phyloP scores from a whole-genome alignment of 2,329 filamentous ascomycete species.

The Aureobasidium sp. region DNA sequence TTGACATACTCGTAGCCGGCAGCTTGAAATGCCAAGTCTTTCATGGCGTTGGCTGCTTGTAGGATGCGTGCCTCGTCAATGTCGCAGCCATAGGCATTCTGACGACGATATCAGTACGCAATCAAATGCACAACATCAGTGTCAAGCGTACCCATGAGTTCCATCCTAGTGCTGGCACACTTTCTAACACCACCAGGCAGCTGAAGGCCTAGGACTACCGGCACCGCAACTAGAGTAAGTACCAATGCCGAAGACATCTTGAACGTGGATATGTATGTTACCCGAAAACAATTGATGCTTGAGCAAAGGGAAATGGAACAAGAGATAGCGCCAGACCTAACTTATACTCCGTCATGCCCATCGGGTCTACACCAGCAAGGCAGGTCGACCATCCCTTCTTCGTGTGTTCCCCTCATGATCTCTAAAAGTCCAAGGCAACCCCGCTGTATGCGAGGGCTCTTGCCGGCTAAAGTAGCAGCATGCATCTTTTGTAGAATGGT shows the following conservation, averaged over 20 bases:
- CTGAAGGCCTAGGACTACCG: not conserved
- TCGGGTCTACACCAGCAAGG: not conserved
- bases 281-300: not conserved
- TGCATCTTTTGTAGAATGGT: not conserved
- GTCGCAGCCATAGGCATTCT: conserved; percentile 41
- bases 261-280: no score
- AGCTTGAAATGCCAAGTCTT: conserved; percentile 40
- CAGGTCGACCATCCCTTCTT: not conserved
- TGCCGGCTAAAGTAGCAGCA: not conserved
- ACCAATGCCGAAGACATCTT: not conserved
- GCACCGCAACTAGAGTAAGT: not conserved
- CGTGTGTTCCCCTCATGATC: not conserved
- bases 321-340: not conserved
- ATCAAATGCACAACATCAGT: no score
- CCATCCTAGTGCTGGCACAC: not conserved
- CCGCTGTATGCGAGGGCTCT: not conserved
- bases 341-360: not conserved
- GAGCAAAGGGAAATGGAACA: not conserved
- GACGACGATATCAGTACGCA: not conserved
- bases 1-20: conserved; percentile 44
- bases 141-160: not conserved
- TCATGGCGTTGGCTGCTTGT: conserved; percentile 38
- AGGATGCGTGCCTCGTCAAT: conserved; percentile 40
- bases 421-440: not conserved
- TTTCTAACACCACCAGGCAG: not conserved